Base-by-base conservation (phyloP, 1,284 basidiomycete species). In the Schizophyllum commune region DNA sequence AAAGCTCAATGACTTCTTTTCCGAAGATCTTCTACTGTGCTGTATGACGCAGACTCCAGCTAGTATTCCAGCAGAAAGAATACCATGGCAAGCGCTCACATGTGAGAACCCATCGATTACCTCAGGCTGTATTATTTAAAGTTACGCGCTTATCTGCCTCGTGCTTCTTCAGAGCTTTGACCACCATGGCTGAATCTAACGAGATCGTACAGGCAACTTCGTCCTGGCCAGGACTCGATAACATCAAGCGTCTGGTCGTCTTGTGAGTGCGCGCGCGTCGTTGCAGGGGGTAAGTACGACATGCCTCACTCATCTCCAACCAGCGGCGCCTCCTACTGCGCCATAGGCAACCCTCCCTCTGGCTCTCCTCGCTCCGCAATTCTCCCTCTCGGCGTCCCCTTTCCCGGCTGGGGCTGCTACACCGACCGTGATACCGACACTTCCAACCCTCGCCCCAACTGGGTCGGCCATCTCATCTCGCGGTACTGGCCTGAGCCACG, bases 401-500 rank as follows among this genome's bases (percentile, higher is more conserved):
- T n/a, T 20, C 53, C 53, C 9, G 53, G 53, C 5, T 11, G 17
- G 13, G 39, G 39, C 39, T 4, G 2, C 39, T 47, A 9, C 4
- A 47, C 39, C 8, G 39, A 47, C 39, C 39, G 39, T 9, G 39
- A 47, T 17, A 2, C 17, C 2, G 53, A 4, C 20, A 55, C 53
- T n/a, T n/a, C 15, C 53, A 21, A 15, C 2, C 20, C 53, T 11
- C 19, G 27, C 9, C 53, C 65, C 1, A 65, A 65, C 55, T 65
- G 65, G 65, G 61, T 65, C 15, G 65, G 65, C 13, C 62, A 64
- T 39, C 56, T 65, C 5, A 58, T 65, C n/a, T 58, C 32, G 52
- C 34, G 60, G 32, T 60, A 64, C 55, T n/a, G 54, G 21, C 58
- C 60, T 33, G 63, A 64, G 33, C 60, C 60, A 0, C 54, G 63